Evolutionary conservation across 768 basidiomycete genomes (phyloP).

Genomic region (Xerocomus potaroensis): DNA sequence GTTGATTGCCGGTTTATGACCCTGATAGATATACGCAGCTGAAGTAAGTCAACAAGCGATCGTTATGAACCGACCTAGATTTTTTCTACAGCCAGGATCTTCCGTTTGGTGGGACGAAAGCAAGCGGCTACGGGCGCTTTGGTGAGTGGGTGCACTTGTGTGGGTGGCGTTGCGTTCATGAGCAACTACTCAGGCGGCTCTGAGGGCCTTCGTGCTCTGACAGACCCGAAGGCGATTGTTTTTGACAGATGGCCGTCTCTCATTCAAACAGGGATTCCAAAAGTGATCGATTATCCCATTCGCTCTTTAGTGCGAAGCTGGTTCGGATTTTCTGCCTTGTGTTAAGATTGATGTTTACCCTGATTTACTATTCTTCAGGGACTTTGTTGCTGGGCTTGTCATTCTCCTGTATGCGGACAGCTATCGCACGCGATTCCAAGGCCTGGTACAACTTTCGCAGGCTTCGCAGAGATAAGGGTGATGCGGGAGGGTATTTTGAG

Average conservation of each 20-base stretch:
- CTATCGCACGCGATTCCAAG: conserved; percentile 41
- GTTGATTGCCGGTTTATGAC: conserved; percentile 2
- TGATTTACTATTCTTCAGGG: conserved; percentile 34
- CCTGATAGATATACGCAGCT: conserved; percentile 40
- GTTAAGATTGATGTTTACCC: background rate
- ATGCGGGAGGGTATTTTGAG: background rate
- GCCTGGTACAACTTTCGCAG: conserved; percentile 36
- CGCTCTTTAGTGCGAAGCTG: conserved; percentile 70
- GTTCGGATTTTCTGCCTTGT: conserved; percentile 38
- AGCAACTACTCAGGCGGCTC: conserved; percentile 61
- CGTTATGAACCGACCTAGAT: conserved; percentile 4
- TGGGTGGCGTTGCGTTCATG: conserved; percentile 6
- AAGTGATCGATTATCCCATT: conserved; percentile 81
- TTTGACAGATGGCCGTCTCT: conserved; percentile 81
- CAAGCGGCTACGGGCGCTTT: conserved; percentile 91
- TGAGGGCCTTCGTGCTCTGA: conserved; percentile 86
- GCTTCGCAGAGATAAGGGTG: conserved; percentile 32
- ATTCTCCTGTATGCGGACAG: conserved; percentile 46
- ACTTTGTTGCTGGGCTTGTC: conserved; percentile 47
- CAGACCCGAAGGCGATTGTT: conserved; percentile 84
- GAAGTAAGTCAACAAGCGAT: conserved; percentile 46
- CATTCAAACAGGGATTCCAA: conserved; percentile 83
- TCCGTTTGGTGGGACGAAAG: conserved; percentile 92
- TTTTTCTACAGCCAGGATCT: conserved; percentile 65
- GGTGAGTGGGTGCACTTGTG: conserved; percentile 40